These are phyloP conservation scores for Pythium dissimile DNA, from an alignment of 352 stramenopile species.

Conservation along the genomic window DNA sequence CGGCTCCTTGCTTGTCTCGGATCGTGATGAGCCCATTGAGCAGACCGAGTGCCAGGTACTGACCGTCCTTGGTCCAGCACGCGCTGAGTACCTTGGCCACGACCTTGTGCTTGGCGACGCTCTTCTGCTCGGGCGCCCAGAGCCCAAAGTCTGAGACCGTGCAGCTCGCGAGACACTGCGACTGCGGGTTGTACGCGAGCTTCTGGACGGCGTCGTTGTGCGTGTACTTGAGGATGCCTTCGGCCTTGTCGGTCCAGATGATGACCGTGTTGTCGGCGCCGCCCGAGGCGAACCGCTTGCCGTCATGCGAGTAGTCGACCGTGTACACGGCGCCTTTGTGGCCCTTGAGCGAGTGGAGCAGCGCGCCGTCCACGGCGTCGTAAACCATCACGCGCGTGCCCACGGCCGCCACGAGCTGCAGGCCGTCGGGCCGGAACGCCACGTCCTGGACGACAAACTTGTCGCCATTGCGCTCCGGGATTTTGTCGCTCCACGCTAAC, in stretches of 20 bases:
- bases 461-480: conserved; percentile 83
- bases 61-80: conserved; percentile 91
- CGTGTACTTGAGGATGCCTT: conserved; percentile 95
- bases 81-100: conserved; percentile 91
- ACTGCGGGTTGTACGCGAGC: conserved; percentile 91
- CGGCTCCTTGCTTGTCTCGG: conserved; percentile 87
- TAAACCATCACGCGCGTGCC: conserved; percentile 93
- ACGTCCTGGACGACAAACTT: conserved; percentile 88
- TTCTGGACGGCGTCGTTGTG: conserved; percentile 94
- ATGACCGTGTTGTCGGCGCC: conserved; percentile 95
- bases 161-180: conserved; percentile 90
- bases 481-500: conserved; percentile 82
- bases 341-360: conserved; percentile 91
- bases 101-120: conserved; percentile 94
- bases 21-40: conserved; percentile 91
- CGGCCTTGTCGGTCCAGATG: conserved; percentile 94
- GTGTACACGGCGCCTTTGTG: conserved; percentile 91
- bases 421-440: conserved; percentile 89
- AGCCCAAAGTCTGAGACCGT: conserved; percentile 94
- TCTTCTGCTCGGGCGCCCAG: conserved; percentile 92
- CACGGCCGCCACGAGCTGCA: conserved; percentile 87
- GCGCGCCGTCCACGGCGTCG: conserved; percentile 83
- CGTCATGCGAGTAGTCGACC: conserved; percentile 89
- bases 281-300: conserved; percentile 90
- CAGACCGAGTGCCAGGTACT: conserved; percentile 89